A percentile compares a stretch with the other conserved stretches of the same genome.
phyloP scores from a whole-genome alignment of 495 filamentous ascomycete species.

The Trichocladium uniseriatum region DNA sequence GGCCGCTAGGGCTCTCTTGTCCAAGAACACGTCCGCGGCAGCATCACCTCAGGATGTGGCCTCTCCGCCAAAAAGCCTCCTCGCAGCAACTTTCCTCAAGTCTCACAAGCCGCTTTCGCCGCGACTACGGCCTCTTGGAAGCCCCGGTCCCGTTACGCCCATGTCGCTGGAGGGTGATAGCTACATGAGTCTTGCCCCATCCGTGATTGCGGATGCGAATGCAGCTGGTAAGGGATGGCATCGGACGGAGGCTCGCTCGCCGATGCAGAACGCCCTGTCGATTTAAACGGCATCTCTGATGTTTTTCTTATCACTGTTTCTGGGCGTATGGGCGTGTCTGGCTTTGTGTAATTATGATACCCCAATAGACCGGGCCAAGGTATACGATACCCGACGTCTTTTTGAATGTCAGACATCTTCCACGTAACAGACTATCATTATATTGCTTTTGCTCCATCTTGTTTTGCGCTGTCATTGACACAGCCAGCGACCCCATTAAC shows the following conservation, averaged over 20 bases:
- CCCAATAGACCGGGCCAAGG: too few relatives aligned
- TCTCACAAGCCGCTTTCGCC: slow-evolving; percentile 51
- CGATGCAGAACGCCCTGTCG: neutral
- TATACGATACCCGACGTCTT: too few relatives aligned
- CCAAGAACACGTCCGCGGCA: slow-evolving; percentile 10
- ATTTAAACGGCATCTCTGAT: neutral
- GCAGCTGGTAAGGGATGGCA: neutral
- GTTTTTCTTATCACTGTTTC: neutral
- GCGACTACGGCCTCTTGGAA: slow-evolving; percentile 56
- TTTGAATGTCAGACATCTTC: too few relatives aligned
- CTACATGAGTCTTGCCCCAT: slow-evolving; percentile 41
- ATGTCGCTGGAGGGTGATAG: slow-evolving; percentile 54
- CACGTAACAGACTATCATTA: too few relatives aligned
- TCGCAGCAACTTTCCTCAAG: slow-evolving; percentile 14
- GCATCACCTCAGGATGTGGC: neutral
- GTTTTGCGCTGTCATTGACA: too few relatives aligned
- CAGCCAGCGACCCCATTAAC: too few relatives aligned
- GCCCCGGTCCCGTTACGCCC: slow-evolving; percentile 70
- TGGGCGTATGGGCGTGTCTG: too few relatives aligned
- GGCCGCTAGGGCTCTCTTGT: slow-evolving; percentile 32
- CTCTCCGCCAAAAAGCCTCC: neutral
- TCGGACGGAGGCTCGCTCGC: neutral
- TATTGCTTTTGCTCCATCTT: too few relatives aligned
- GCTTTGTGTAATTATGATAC: too few relatives aligned
- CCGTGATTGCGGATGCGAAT: neutral